Base-by-base conservation (phyloP, 2,329 filamentous ascomycete genomes). In the Ceratocystis alfenasii region DNA sequence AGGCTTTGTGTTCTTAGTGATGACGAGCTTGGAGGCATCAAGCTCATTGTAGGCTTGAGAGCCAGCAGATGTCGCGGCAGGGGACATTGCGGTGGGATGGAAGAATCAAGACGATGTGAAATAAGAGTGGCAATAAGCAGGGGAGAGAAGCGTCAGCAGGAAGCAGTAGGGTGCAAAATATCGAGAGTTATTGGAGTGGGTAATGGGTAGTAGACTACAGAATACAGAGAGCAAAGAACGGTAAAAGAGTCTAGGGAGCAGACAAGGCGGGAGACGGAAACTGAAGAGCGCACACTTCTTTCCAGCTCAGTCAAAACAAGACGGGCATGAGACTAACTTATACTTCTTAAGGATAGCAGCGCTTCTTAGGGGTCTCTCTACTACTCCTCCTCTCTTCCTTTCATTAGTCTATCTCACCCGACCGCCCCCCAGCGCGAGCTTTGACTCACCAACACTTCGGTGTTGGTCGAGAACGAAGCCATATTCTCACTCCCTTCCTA, bases 1-100 rank as follows among this genome's bases (percentile, higher is more conserved):
- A 0, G 80, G 82, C 65, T 72, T 75, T 57, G 75, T 74, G 66
- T 80, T 83, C 70, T 77, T 76, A 68, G 76, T 81, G 77, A 83
- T 81, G 67, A 74, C 81, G 70, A 87, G 78, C 73, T 81, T 81
- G 69, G 84, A 86, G 70, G 84, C 82, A 72, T 87, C 81, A 65
- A 87, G 79, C 76, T 74, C 85, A 77, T 72, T 83, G 76, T 74
- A 70, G 74, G 84, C 84, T 59, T 84, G 67, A 63, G 72, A 68
- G 68, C 72, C 69, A 68, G 75, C 70, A 71, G 73, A 72, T 45
- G 74, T 20, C 5, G n/a, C 8, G 5, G 69, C 66, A 20, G 55
- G 64, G 1, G 67, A 66, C 15, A 64, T 69, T 62, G 66, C 30
- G 10, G 65, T 5, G 17, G 22, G n/a, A 33, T 8, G 57, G 25